A percentile compares a stretch with the other conserved stretches of the same genome.
These are phyloP conservation scores for Leucocoprinus birnbaumii DNA, from an alignment of 768 basidiomycete genomes.

Conservation along the genomic window DNA sequence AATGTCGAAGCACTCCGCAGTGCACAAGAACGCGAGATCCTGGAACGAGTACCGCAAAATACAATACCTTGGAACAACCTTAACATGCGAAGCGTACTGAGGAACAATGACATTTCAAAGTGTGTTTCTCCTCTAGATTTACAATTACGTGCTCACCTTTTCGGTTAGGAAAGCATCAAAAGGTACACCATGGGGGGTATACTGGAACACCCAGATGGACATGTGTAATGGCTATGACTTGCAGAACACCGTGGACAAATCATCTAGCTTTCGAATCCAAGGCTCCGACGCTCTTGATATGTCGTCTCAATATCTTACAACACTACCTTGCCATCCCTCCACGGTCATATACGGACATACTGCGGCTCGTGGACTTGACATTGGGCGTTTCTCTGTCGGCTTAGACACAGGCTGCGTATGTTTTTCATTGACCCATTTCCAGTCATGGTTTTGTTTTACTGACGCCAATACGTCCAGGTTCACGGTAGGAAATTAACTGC, in stretches of 20 bases:
- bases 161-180: slow-evolving; percentile 21
- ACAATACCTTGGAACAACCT: slow-evolving; percentile 70
- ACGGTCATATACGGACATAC: slow-evolving; percentile 89
- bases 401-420: slow-evolving; percentile 86
- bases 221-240: slow-evolving; percentile 49
- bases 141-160: slow-evolving; percentile 13
- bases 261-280: neutral
- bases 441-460: neutral
- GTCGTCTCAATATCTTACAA: slow-evolving; percentile 13
- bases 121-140: slow-evolving; percentile 16
- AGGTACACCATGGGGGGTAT: slow-evolving; percentile 72
- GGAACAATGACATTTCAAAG: slow-evolving; percentile 43
- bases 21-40: slow-evolving; percentile 66
- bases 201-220: slow-evolving; percentile 70
- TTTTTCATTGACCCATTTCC: slow-evolving; percentile 8
- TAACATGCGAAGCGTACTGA: slow-evolving; percentile 61
- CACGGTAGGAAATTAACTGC: slow-evolving; percentile 66
- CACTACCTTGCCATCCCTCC: slow-evolving; percentile 63
- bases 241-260: slow-evolving; percentile 9
- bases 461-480: slow-evolving; percentile 37
- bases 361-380: slow-evolving; percentile 75
- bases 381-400: slow-evolving; percentile 82
- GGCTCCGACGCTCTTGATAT: neutral
- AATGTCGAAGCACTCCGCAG: slow-evolving; percentile 37
- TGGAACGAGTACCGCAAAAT: slow-evolving; percentile 74